A percentile compares a stretch with the other conserved stretches of the same genome.
phyloP scores from a whole-genome alignment of 2,329 filamentous ascomycete species.

The Alternaria angustiovoidea region DNA sequence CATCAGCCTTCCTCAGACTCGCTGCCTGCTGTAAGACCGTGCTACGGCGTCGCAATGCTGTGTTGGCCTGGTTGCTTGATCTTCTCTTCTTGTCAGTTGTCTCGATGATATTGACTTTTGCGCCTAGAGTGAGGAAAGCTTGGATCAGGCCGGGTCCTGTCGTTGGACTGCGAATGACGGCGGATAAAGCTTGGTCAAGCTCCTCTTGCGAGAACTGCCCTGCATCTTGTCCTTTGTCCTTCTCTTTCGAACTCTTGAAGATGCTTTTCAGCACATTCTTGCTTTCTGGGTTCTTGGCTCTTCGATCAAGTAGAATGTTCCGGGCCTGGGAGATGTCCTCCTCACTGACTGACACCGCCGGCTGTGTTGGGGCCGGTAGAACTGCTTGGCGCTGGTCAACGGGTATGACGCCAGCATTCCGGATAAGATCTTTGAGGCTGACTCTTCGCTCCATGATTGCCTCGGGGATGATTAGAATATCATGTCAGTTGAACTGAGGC shows the following conservation, averaged over 20 bases:
- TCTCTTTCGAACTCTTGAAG: constrained; percentile 48
- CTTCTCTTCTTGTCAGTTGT: constrained; percentile 29
- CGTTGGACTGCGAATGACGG: constrained; percentile 40
- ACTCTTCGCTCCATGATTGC: constrained; percentile 37
- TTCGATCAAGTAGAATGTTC: constrained; percentile 42
- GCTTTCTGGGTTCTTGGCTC: constrained; percentile 41
- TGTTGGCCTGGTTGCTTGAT: constrained; percentile 25
- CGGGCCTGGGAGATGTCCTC: constrained; percentile 43
- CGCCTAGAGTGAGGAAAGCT: constrained; percentile 45
- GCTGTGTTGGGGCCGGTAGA: constrained; percentile 43
- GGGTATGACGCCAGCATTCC: constrained; percentile 38
- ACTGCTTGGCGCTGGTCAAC: constrained; percentile 38
- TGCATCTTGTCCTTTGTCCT: constrained; percentile 42
- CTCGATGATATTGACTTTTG: constrained; percentile 44
- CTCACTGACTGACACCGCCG: constrained; percentile 39
- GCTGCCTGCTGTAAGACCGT: constrained; percentile 48
- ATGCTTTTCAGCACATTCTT: constrained; percentile 45
- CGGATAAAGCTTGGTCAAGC: constrained; percentile 46
- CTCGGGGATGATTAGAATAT: not conserved
- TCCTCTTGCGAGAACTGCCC: constrained; percentile 46
- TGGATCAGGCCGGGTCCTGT: constrained; percentile 44
- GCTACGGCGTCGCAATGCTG: constrained; percentile 40
- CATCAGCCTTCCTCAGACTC: constrained; percentile 39
- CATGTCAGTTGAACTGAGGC: constrained; percentile 12
- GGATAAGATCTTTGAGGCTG: constrained; percentile 41